Base-by-base conservation (phyloP, 2,329 filamentous ascomycete species). In the Fusarium pilosicola region DNA sequence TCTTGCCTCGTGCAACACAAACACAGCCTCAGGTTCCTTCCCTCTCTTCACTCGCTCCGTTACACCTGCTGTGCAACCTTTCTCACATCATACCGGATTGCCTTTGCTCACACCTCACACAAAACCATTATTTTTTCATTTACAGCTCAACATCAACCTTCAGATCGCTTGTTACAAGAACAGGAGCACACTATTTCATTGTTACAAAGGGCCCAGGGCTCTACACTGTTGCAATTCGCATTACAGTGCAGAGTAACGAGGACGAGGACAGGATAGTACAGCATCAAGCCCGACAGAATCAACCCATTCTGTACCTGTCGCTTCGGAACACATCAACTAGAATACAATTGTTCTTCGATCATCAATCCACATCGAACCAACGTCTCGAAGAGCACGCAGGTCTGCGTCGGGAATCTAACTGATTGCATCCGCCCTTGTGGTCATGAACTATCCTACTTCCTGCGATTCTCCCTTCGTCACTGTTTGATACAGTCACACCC, bases 401-500 rank as follows among this genome's bases (percentile, higher is more conserved):
- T 46, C 44, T 34, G 45, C 49, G 30, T 48, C 63, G 24, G 52
- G 42, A 26, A 28, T 38, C 26, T n/a, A 36, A 44, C 34, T 65
- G 54, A 42, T 32, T 48, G 44, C 39, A 61, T 46, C 18, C 44
- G 49, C 55, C 62, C 44, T 68, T 45, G 62, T 59, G 71, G 71
- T 18, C 55, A 74, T 74, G 71, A 74, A 45, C 46, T 52, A 51
- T 62, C 55, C 44, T 63, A 30, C 30, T 38, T 59, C 30, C 54
- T n/a, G 22, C 26, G 18, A 45, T 49, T 34, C 64, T 57, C 38
- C 41, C 57, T 24, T 70, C 36, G 22, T 57, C 55, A 68, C 70
- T 71, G 65, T 68, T 63, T 78, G 70, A 75, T 71, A 77, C 68
- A 74, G 62, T 72, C 70, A 76, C 73, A 70, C 69, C 70, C 56